Evolutionary conservation across 805 yeast species (phyloP), one percentile per base, ranked within the genome.

Genomic region (Metschnikowia gelsemii): DNA sequence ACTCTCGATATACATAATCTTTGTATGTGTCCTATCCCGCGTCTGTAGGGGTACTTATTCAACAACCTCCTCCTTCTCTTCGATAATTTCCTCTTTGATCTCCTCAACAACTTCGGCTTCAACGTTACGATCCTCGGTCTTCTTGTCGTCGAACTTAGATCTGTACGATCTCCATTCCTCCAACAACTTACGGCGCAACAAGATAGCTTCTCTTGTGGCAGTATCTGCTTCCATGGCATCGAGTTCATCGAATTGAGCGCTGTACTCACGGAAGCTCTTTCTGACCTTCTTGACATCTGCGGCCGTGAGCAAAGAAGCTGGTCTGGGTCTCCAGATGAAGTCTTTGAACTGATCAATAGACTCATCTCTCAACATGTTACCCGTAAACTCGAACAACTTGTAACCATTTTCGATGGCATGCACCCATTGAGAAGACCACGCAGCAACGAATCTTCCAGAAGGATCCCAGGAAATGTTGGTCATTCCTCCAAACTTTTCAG

Each of bases 251-350:
- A 90, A 93, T 68, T 87, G 89, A 30, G 93, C 93, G 55, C 89
- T 75, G 76, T 85, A 87, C 67, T 87, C 91, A 62, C 83, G 80
- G 72, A 91, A 70, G 71, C 84, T 84, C 84, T 87, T 86, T 73
- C 87, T 79, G 49, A 93, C 88, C 76, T 83, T 84, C 84, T 88
- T 87, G 73, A 80, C 80, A 64, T 87, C 95, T 52, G 80, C 84
- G 56, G 82, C 80, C 47, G 82, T 72, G 60, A 93, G 78, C 51
- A 82, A 66, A 2, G 89, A 75, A 14, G 78, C 79, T 38, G 99
- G 99, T 71, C 99, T 83, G 58, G 98, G 98, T 75, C 99, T 86
- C 99, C 99, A 93, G 48, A 79, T 73, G 58, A 91, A 87, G 48
- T 86, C 90, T 68, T 82, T 86, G 78, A 93, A 88, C 42, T 82